These are phyloP conservation scores for Dioscorea zingiberensis DNA, from an alignment of 106 monocot genomes.

Conservation along the genomic window DNA sequence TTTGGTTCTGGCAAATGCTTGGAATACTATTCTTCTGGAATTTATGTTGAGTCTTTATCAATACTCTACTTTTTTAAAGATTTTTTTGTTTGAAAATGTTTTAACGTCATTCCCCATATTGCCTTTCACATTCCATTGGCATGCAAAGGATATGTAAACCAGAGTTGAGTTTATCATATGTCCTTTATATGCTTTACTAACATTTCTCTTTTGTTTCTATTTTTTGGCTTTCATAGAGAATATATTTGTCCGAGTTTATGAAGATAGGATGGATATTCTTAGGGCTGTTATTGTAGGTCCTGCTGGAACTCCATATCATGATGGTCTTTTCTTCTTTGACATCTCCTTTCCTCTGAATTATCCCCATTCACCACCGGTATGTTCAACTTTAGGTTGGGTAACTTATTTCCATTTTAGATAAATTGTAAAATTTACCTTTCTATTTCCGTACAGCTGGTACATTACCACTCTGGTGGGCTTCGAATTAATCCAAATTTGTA, in stretches of 20 bases:
- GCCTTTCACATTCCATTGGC: too few species aligned
- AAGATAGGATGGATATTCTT: slow-evolving; percentile 46
- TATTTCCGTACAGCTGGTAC: slow-evolving; percentile 22
- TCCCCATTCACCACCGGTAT: slow-evolving; percentile 34
- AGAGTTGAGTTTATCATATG: too few species aligned
- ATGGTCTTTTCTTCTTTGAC: slow-evolving; percentile 47
- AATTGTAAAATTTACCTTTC: not conserved
- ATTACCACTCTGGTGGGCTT: slow-evolving; percentile 47
- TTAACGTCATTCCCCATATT: too few species aligned
- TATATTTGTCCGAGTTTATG: slow-evolving; percentile 43
- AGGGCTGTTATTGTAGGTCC: slow-evolving; percentile 38
- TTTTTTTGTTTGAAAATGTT: too few species aligned
- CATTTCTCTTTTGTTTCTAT: not conserved
- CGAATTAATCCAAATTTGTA: slow-evolving; percentile 54
- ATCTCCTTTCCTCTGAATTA: slow-evolving; percentile 28
- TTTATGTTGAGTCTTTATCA: too few species aligned
- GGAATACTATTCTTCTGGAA: too few species aligned
- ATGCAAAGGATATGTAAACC: too few species aligned
- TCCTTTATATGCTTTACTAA: too few species aligned
- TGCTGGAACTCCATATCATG: slow-evolving; percentile 41
- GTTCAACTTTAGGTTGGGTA: not conserved
- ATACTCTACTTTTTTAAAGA: too few species aligned
- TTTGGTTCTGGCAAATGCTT: too few species aligned
- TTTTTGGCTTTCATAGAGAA: slow-evolving; percentile 16
- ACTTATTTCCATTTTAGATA: not conserved